phyloP scores from a whole-genome alignment of 2,329 filamentous ascomycete species.

The Penicillium oxalicum region DNA sequence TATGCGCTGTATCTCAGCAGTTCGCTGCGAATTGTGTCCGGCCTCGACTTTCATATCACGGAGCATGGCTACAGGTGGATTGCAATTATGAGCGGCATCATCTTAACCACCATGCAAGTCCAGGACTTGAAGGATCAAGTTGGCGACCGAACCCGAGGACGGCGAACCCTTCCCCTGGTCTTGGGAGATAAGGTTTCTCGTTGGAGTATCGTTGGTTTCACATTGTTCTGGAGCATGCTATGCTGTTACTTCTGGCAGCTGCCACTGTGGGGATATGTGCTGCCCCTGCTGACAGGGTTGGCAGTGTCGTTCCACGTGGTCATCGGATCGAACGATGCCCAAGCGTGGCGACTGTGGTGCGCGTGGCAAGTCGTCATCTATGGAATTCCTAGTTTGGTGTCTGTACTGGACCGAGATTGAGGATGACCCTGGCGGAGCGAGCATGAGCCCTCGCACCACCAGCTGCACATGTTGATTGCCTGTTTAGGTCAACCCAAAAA shows the following conservation, averaged over 20 bases:
- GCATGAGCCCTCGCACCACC: too few species aligned
- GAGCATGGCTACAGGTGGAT: conserved; percentile 23
- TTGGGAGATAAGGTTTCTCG: conserved; percentile 23
- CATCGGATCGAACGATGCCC: conserved; percentile 1
- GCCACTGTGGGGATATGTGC: conserved; percentile 3
- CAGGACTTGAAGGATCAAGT: conserved; percentile 37
- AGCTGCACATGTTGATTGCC: too few species aligned
- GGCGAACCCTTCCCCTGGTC: conserved; percentile 24
- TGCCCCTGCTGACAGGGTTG: conserved; percentile 1
- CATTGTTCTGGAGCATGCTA: conserved; percentile 19
- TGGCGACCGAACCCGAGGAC: conserved; percentile 25
- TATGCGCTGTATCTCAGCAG: conserved; percentile 18
- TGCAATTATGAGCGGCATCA: conserved; percentile 23
- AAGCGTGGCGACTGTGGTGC: conserved; percentile 4
- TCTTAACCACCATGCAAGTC: conserved; percentile 36
- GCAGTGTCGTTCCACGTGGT: conserved; percentile 5
- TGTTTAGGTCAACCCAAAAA: too few species aligned
- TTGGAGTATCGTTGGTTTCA: conserved; percentile 17
- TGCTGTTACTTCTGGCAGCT: conserved; percentile 10
- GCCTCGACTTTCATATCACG: conserved; percentile 1
- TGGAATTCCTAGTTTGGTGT: conserved; percentile 19
- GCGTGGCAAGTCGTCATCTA: conserved; percentile 6
- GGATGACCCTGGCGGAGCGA: neutral
- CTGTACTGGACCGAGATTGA: conserved; percentile 17
- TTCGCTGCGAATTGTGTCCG: conserved; percentile 12